Evolutionary conservation across 1,284 basidiomycete genomes (phyloP).

Genomic region (Golubevia sp.): DNA sequence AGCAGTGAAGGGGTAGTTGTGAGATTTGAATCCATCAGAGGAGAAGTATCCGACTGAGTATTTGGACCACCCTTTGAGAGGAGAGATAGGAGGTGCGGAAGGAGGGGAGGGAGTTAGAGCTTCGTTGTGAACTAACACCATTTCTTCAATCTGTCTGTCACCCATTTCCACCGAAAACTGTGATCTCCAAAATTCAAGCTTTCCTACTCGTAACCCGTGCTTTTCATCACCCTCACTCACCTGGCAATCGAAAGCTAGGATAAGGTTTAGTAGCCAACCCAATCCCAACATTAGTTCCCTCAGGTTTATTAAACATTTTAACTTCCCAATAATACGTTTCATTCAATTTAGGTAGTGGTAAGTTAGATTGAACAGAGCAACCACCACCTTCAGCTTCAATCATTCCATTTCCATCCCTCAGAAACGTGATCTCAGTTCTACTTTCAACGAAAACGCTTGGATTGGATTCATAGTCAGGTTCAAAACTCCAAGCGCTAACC

Average conservation of each 20-base stretch:
- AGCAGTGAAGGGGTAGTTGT: constrained; percentile 59
- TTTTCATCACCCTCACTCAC: background rate
- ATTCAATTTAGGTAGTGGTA: constrained; percentile 59
- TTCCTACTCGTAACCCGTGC: too few species aligned
- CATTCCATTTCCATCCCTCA: constrained; percentile 59
- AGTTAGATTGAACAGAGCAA: constrained; percentile 54
- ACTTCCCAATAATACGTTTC: constrained; percentile 62
- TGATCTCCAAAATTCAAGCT: too few species aligned
- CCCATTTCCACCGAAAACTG: too few species aligned
- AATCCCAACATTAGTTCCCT: constrained; percentile 42
- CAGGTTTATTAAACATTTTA: constrained; percentile 61
- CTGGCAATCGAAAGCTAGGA: constrained; percentile 48
- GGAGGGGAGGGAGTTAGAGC: background rate
- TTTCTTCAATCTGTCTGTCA: too few species aligned
- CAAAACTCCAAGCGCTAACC: constrained; percentile 58
- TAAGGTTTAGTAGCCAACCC: constrained; percentile 60
- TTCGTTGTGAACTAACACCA: too few species aligned
- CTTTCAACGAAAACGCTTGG: constrained; percentile 54
- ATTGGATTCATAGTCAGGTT: constrained; percentile 58
- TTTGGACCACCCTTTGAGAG: constrained; percentile 44
- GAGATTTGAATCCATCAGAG: constrained; percentile 54
- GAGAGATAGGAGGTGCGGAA: background rate
- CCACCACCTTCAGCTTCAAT: constrained; percentile 56
- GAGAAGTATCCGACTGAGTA: constrained; percentile 57
- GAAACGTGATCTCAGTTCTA: constrained; percentile 57